phyloP scores from a whole-genome alignment of 2,329 filamentous ascomycete genomes.

The Trichophaea hybrida region DNA sequence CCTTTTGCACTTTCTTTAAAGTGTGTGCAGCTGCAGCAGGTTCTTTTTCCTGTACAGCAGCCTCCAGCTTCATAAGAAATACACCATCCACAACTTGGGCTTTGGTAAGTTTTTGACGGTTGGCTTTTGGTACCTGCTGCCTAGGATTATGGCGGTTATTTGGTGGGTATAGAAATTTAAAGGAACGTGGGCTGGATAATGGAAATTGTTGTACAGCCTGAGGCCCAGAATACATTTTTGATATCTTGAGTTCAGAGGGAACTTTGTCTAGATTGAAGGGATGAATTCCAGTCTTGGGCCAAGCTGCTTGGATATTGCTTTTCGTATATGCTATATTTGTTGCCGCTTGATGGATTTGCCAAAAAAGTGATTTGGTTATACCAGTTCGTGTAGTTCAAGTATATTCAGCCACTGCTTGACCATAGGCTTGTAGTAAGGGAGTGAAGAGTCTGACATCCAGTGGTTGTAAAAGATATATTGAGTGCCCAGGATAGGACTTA shows the following conservation, averaged over 20 bases:
- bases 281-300: not conserved
- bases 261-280: not conserved
- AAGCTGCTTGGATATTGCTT: slow-evolving; percentile 3
- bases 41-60: not conserved
- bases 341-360: not conserved
- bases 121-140: not conserved
- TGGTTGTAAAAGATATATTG: slow-evolving; percentile 14
- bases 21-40: too few species aligned
- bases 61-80: not conserved
- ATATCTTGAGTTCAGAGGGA: not conserved
- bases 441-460: slow-evolving; percentile 18
- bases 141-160: not conserved
- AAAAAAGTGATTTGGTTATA: slow-evolving; percentile 9
- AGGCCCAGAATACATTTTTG: not conserved
- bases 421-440: slow-evolving; percentile 11
- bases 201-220: not conserved
- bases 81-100: not conserved
- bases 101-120: not conserved
- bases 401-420: not conserved
- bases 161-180: not conserved
- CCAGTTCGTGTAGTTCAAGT: not conserved
- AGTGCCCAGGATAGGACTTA: slow-evolving; percentile 3
- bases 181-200: not conserved
- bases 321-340: not conserved
- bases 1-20: too few species aligned